phyloP scores from a whole-genome alignment of 495 filamentous ascomycete species.

The Neurospora sp. region DNA sequence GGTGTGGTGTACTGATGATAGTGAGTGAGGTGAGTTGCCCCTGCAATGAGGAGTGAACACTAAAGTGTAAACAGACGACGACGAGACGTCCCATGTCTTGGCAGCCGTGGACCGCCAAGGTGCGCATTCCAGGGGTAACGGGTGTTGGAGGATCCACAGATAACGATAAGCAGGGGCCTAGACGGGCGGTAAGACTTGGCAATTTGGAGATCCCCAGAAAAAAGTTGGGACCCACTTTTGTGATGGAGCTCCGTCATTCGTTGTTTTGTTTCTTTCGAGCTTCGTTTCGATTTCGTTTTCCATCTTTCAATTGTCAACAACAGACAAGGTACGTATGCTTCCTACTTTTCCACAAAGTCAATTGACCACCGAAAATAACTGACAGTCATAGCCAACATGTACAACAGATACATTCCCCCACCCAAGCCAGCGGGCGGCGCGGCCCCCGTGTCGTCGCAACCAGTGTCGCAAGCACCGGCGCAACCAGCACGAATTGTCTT shows the following conservation, averaged over 20 bases:
- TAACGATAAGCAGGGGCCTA: slow-evolving; percentile 16
- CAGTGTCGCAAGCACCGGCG: background rate
- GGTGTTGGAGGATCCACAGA: slow-evolving; percentile 1
- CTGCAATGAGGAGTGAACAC: background rate
- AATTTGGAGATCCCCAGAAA: slow-evolving; percentile 5
- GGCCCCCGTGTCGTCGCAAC: background rate
- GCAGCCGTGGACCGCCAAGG: background rate
- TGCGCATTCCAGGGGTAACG: background rate
- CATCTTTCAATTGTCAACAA: background rate
- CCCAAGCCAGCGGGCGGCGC: slow-evolving; percentile 12
- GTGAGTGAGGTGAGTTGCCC: background rate
- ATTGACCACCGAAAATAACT: slow-evolving; percentile 1
- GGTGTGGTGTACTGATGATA: background rate
- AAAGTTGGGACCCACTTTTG: slow-evolving; percentile 3
- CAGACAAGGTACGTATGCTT: background rate
- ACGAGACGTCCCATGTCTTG: background rate
- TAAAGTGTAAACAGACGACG: background rate
- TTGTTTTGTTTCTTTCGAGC: background rate
- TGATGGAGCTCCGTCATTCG: background rate
- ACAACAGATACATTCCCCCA: slow-evolving; percentile 33
- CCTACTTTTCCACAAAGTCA: background rate
- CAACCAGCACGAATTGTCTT: slow-evolving; percentile 19
- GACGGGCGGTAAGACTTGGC: slow-evolving; percentile 12
- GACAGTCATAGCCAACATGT: slow-evolving; percentile 15
- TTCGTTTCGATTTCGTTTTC: background rate